Conservation (phyloP, 2,329 filamentous ascomycete genomes). For the Fusarium mexicanum region DNA sequence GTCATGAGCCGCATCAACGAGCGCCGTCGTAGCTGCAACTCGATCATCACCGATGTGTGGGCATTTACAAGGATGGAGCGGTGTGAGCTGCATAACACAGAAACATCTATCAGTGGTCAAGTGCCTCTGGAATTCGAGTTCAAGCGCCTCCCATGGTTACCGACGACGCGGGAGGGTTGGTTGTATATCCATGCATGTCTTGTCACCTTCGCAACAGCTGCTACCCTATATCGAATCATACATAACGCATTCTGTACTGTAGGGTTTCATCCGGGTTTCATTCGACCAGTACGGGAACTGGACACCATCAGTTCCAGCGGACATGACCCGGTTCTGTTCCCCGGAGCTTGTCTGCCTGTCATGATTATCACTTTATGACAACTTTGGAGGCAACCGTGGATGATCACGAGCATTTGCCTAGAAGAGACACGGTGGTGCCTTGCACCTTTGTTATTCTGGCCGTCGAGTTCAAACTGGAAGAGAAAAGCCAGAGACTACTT, state of each 20-base stretch:
- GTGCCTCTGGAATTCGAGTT: background rate
- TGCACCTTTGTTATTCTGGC: background rate
- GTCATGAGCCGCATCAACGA: slow-evolving; percentile 16
- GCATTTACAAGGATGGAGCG: background rate
- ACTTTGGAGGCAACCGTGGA: background rate
- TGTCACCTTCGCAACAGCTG: background rate
- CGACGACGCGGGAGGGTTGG: slow-evolving; percentile 2
- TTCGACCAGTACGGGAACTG: background rate
- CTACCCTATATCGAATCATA: slow-evolving; percentile 15
- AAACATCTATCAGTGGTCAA: slow-evolving; percentile 4
- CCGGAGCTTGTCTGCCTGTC: slow-evolving; percentile 1
- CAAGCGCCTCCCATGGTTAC: background rate
- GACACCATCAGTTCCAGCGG: background rate
- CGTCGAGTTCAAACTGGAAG: too few species aligned
- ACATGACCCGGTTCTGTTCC: slow-evolving; percentile 5
- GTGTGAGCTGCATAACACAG: slow-evolving; percentile 11
- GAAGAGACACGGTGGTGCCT: background rate
- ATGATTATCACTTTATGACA: slow-evolving; percentile 8
- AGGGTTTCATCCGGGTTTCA: background rate
- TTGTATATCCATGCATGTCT: background rate
- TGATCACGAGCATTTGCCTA: background rate
- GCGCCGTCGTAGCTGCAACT: slow-evolving; percentile 6
- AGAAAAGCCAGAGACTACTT: background rate
- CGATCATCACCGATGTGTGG: background rate
- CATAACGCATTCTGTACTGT: background rate